Percentiles rank a stretch among this genome's conserved stretches.
Evolutionary conservation across 257 asterid genomes (phyloP).

Genomic region (Nicotiana tomentosiformis): DNA sequence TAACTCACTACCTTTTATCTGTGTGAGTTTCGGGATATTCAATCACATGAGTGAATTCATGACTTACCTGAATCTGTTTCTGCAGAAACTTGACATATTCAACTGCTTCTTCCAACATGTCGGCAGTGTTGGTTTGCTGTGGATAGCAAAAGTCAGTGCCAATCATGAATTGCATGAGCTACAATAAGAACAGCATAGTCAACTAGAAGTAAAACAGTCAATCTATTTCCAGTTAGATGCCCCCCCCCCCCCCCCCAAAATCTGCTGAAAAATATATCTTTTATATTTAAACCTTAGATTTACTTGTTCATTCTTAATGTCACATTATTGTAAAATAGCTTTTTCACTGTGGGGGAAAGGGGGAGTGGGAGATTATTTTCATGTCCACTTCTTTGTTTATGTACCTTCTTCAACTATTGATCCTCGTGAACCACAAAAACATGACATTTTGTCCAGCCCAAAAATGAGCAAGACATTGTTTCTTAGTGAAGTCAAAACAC

Average conservation of each 20-base stretch:
- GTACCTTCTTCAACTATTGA: neutral
- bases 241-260: no score
- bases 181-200: neutral
- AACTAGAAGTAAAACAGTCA: neutral
- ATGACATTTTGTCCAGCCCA: constrained; percentile 1
- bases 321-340: neutral
- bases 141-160: constrained; percentile 14
- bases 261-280: neutral
- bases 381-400: neutral
- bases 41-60: neutral
- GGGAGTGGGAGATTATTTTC: no score
- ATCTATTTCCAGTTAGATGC: neutral
- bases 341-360: neutral
- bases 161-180: neutral
- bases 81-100: constrained; percentile 78
- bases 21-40: neutral
- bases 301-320: neutral
- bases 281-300: neutral
- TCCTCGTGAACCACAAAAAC: neutral
- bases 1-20: neutral
- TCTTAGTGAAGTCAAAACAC: neutral
- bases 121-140: constrained; percentile 98
- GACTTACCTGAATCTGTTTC: constrained; percentile 74
- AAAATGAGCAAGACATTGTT: neutral
- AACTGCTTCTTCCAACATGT: constrained; percentile 96